Percentiles rank a stretch among this genome's conserved stretches.
phyloP scores from a whole-genome alignment of 352 stramenopile genomes.

The Albugo laibachii region DNA sequence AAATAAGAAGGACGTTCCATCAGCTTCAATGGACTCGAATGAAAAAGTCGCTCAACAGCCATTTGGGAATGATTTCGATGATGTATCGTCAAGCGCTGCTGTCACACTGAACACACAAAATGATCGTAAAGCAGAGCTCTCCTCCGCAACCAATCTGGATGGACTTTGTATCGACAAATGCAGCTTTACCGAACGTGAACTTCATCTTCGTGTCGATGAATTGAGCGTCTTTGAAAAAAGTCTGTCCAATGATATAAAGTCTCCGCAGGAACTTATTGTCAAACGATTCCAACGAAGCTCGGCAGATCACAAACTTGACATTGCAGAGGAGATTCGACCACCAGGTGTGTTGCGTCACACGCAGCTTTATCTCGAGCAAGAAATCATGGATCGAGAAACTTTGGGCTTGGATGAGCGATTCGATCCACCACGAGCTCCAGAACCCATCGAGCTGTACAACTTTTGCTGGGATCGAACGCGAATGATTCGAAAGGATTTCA shows the following conservation, averaged over 20 bases:
- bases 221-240: slow-evolving; percentile 75
- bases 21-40: too few species aligned
- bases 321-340: slow-evolving; percentile 57
- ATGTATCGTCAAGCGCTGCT: too few species aligned
- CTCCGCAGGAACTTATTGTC: slow-evolving; percentile 51
- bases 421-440: slow-evolving; percentile 35
- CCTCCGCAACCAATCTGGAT: slow-evolving; percentile 21
- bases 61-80: too few species aligned
- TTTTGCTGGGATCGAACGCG: slow-evolving; percentile 92
- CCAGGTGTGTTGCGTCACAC: slow-evolving; percentile 54
- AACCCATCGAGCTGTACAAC: slow-evolving; percentile 86
- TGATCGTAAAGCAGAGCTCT: slow-evolving; percentile 1
- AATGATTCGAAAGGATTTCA: slow-evolving; percentile 94
- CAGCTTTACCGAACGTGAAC: slow-evolving; percentile 48
- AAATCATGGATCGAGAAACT: slow-evolving; percentile 69
- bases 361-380: slow-evolving; percentile 67
- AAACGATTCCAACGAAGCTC: slow-evolving; percentile 78
- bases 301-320: slow-evolving; percentile 72
- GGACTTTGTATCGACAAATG: slow-evolving; percentile 75
- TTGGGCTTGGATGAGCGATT: slow-evolving; percentile 46
- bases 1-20: too few species aligned
- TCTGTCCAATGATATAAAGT: slow-evolving; percentile 30
- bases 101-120: too few species aligned
- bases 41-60: too few species aligned
- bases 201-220: slow-evolving; percentile 73